Percentiles rank a stretch among this genome's conserved stretches.
phyloP scores from a whole-genome alignment of 2,329 filamentous ascomycete genomes.

The Neospermospora avenae region DNA sequence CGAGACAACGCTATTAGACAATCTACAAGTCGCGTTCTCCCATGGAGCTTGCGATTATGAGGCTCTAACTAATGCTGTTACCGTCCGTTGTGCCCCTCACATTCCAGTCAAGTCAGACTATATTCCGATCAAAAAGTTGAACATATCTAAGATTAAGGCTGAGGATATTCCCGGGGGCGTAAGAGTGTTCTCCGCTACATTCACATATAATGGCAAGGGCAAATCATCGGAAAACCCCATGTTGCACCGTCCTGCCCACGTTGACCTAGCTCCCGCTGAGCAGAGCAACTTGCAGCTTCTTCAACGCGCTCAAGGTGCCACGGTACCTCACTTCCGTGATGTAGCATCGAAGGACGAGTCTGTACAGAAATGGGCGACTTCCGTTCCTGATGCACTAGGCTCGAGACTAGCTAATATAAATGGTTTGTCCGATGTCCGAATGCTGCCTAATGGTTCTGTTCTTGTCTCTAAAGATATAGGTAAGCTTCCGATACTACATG shows the following conservation, averaged over 20 bases:
- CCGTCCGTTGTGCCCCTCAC: slow-evolving; percentile 23
- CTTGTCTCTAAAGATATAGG: neutral
- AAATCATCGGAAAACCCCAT: slow-evolving; percentile 12
- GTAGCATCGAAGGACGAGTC: neutral
- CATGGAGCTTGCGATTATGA: slow-evolving; percentile 9
- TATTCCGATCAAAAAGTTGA: slow-evolving; percentile 7
- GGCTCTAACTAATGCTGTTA: slow-evolving; percentile 16
- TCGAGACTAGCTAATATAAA: neutral
- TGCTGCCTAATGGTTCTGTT: neutral
- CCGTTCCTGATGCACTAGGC: neutral
- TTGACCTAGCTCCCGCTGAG: neutral
- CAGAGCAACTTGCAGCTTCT: neutral
- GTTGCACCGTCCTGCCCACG: slow-evolving; percentile 5
- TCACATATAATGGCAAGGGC: slow-evolving; percentile 19
- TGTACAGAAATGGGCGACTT: slow-evolving; percentile 4
- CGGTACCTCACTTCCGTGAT: neutral
- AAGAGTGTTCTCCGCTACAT: slow-evolving; percentile 5
- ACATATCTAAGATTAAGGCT: neutral
- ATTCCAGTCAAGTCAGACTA: slow-evolving; percentile 1
- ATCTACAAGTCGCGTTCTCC: neutral
- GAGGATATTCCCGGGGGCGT: neutral
- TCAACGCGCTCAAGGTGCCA: neutral
- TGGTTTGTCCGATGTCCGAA: neutral
- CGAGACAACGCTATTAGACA: slow-evolving; percentile 30
- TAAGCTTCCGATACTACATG: neutral